Base-by-base conservation (phyloP, 495 filamentous ascomycete genomes). In the Penicillium goetzii region DNA sequence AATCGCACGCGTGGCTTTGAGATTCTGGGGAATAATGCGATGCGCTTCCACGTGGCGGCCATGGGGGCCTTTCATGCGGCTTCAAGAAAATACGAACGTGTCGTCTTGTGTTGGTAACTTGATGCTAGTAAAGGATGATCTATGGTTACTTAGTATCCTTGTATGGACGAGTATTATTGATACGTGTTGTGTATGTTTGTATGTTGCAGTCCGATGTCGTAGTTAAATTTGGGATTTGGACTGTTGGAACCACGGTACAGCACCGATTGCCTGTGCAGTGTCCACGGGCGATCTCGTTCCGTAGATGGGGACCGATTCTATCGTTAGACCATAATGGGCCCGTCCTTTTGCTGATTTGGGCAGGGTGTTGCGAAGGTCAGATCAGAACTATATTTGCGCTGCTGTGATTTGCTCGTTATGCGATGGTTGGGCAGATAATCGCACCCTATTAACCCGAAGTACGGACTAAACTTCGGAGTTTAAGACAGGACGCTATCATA, bases 51-150 rank as follows among this genome's bases (percentile, higher is more conserved):
- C 26, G 47, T 51, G 47, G 47, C 12, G 12, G 47, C 3, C 4
- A 51, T 51, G 47, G 47, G 47, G 25, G 25, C 47, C 25, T 17
- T 51, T 51, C 47, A 51, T n/a, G 47, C 7, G 47, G 4, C 23
- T 30, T 15, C 12, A 5, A 51, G 19, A 3, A 17, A 11, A 47
- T 12, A 47, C 6, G 1, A 14, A 12, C 19, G 5, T 12, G 21
- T 47, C 12, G 9, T 47, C 0, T 21, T 12, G 8, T 19, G 40
- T 19, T 34, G 4, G 10, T 19, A 43, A 7, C 2, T 32, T 32
- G 30, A 32, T 32, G 9, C 30, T 32, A 32, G 7, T 12, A 12
- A 21, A 4, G 19, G 19, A 23, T 21, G n/a, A 21, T 25, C 19
- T 25, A 11, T 3, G 15, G 15, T 2, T 4, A 14, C 25, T 23